Base-by-base conservation (phyloP, 2,329 filamentous ascomycete genomes). In the Beauveria caledonica region DNA sequence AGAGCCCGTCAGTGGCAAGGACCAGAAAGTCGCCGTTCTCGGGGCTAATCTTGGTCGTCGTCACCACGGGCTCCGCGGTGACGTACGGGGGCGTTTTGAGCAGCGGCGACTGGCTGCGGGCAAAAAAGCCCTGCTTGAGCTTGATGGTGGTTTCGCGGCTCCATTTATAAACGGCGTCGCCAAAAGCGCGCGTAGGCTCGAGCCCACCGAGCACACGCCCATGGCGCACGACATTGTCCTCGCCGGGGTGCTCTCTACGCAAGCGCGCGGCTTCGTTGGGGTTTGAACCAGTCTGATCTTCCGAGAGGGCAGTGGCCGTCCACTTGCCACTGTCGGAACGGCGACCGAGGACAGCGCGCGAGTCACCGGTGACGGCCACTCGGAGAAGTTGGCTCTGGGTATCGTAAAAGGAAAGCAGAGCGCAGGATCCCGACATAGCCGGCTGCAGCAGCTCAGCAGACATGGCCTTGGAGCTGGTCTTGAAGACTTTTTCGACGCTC, bases 81-180 rank as follows among this genome's bases (percentile, higher is more conserved):
- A 99, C 94, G 69, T 99, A 99, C 0, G 94, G 94, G 9, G 94
- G 94, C 0, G 92, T 97, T 74, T 90, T 91, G 62, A 97, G 79
- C 36, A 92, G 78, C 17, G 86, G 82, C 10, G 88, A 89, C 2
- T 90, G 87, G 15, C 84, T 88, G 54, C 92, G 86, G 23, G 90
- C 92, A 69, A 97, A 97, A 79, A 96, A 99, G 36, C 88, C 87
- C 65, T 82, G 80, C 71, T 92, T 91, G 60, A 99, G 81, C 67
- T 89, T 87, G 57, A 90, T 85, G 62, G 94, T 90, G 0, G 92
- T 88, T 63, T 96, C 91, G 56, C 84, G 83, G 62, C 84, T 89
- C 94, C 94, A 99, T 75, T 99, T 99, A 79, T 99, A 99, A 67
- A 88, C 87, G 9, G 94, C 93, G 73, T 99, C 94, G 40, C 94